A percentile compares a stretch with the other conserved stretches of the same genome.
phyloP scores from a whole-genome alignment of 208 protist genomes.

The Crithidia bombi region DNA sequence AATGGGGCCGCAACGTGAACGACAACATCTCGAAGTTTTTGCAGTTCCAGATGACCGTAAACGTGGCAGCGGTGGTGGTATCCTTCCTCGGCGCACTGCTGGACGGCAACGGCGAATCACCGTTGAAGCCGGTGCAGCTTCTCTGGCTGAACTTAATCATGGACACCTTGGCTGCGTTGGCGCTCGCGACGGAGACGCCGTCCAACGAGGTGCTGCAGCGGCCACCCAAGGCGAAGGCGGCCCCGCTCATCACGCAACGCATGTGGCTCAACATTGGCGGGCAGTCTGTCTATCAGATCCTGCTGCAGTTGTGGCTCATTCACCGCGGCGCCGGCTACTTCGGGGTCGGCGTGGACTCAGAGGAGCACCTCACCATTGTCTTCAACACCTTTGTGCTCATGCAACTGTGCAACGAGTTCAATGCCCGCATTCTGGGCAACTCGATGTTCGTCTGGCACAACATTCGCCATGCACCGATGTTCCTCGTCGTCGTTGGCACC shows the following conservation, averaged over 20 bases:
- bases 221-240: constrained; percentile 82
- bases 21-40: constrained; percentile 98
- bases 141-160: constrained; percentile 96
- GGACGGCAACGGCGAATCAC: constrained; percentile 71
- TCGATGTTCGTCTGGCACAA: constrained; percentile 59
- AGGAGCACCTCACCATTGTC: constrained; percentile 67
- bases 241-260: constrained; percentile 82
- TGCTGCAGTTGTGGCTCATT: constrained; percentile 72
- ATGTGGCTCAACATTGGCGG: constrained; percentile 93
- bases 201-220: constrained; percentile 67
- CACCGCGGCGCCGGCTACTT: constrained; percentile 30
- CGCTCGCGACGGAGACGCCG: constrained; percentile 91
- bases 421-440: constrained; percentile 71
- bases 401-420: constrained; percentile 92
- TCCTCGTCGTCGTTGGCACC: constrained; percentile 63
- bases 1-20: constrained; percentile 98
- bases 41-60: constrained; percentile 98
- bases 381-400: constrained; percentile 91
- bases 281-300: constrained; percentile 82
- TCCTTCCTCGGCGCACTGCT: constrained; percentile 91
- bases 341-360: constrained; percentile 6
- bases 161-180: constrained; percentile 93
- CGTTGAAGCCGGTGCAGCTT: constrained; percentile 92
- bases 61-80: constrained; percentile 92
- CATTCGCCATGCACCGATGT: constrained; percentile 51